Conservation (phyloP, 2,329 filamentous ascomycete species). For the Fusarium dlaminii region DNA sequence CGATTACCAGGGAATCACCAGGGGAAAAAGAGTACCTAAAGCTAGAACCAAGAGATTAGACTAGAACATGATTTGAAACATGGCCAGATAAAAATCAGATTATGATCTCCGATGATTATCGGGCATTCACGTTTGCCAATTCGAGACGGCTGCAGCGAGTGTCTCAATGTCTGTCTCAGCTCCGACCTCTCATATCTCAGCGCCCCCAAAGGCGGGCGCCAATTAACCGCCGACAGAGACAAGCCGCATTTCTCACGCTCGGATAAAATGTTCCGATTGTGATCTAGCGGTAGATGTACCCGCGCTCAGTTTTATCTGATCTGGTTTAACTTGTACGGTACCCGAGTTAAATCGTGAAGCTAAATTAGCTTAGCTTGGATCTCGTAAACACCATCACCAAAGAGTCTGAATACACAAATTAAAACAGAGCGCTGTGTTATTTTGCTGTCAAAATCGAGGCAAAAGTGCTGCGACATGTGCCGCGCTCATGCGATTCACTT, state of each 20-base stretch:
- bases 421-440: accelerated
- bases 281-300: neutral
- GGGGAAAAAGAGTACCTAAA: neutral
- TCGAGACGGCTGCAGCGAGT: neutral
- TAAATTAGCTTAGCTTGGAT: neutral
- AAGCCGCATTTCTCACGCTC: neutral
- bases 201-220: neutral
- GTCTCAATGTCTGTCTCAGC: neutral
- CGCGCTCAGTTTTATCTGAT: neutral
- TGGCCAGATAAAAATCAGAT: neutral
- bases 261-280: neutral
- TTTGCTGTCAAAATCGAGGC: accelerated
- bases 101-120: neutral
- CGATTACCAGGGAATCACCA: neutral
- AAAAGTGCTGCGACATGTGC: neutral
- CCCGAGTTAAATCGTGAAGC: neutral
- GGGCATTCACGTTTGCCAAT: neutral
- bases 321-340: neutral
- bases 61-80: neutral
- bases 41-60: too few relatives aligned
- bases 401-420: neutral
- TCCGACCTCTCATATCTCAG: neutral
- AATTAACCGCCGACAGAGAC: neutral
- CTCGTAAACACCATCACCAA: neutral
- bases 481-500: neutral